A percentile compares a stretch with the other conserved stretches of the same genome.
Evolutionary conservation across 1,284 basidiomycete genomes (phyloP).

Genomic region (Boletus sp.): DNA sequence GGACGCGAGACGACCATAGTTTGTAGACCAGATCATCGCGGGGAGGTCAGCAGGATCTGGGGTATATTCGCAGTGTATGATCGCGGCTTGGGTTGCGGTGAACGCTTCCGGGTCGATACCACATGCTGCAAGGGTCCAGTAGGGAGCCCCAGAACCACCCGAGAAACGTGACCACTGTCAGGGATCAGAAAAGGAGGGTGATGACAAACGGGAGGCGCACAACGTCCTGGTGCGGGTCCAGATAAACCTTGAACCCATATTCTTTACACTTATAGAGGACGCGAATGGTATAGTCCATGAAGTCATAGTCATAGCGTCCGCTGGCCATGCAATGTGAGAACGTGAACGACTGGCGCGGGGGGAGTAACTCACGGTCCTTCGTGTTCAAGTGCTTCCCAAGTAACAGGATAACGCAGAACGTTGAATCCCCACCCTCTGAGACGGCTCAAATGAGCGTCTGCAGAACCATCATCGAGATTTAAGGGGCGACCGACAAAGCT

Average conservation of each 20-base stretch:
- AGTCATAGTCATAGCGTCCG: constrained; percentile 87
- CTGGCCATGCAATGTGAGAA: constrained; percentile 38
- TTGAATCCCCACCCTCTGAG: constrained; percentile 94
- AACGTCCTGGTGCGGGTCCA: constrained; percentile 96
- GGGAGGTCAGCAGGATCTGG: constrained; percentile 76
- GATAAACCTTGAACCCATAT: constrained; percentile 90
- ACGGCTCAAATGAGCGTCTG: constrained; percentile 84
- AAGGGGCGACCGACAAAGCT: constrained; percentile 78
- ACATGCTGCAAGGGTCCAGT: constrained; percentile 91
- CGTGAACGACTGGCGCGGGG: not conserved
- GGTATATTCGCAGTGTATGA: constrained; percentile 87
- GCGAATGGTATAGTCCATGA: constrained; percentile 87
- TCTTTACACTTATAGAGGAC: constrained; percentile 89
- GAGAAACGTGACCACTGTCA: constrained; percentile 93
- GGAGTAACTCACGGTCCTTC: constrained; percentile 77
- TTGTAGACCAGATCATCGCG: constrained; percentile 96
- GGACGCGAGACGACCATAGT: constrained; percentile 84
- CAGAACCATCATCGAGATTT: constrained; percentile 78
- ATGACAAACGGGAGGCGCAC: constrained; percentile 46
- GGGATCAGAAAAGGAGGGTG: not conserved
- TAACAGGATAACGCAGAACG: constrained; percentile 85
- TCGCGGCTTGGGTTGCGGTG: constrained; percentile 80
- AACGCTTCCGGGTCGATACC: constrained; percentile 87
- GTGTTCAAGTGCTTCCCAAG: constrained; percentile 95
- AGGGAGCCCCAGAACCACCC: constrained; percentile 93